Conservation (phyloP, 1,284 basidiomycete genomes). For the Melampsora americana region DNA sequence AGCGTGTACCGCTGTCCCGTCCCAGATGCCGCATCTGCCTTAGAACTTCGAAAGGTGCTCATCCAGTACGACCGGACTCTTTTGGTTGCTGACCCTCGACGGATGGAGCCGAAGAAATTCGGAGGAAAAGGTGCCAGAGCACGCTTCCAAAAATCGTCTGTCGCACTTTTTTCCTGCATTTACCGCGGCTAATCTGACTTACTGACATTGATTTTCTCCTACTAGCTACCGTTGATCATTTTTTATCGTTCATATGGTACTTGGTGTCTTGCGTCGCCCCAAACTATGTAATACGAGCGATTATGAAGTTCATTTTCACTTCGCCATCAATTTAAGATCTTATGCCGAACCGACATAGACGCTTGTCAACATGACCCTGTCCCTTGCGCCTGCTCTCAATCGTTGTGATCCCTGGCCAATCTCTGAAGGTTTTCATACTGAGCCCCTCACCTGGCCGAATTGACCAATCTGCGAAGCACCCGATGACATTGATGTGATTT, state of each 20-base stretch:
- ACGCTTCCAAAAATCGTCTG: slow-evolving; percentile 54
- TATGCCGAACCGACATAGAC: too few relatives aligned
- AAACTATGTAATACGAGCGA: background rate
- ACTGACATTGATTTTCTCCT: background rate
- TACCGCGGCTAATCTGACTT: background rate
- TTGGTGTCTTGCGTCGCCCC: background rate
- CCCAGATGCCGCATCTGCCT: slow-evolving; percentile 92
- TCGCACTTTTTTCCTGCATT: background rate
- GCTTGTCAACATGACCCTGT: too few relatives aligned
- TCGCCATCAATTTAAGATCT: too few relatives aligned
- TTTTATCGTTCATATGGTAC: background rate
- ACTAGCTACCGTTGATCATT: background rate
- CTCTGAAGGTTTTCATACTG: too few relatives aligned
- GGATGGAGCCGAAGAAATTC: slow-evolving; percentile 95
- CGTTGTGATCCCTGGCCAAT: too few relatives aligned
- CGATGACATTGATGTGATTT: too few relatives aligned
- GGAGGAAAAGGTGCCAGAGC: slow-evolving; percentile 55
- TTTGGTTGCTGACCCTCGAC: slow-evolving; percentile 95
- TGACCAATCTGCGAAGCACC: too few relatives aligned
- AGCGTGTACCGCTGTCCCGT: slow-evolving; percentile 63
- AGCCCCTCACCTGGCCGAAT: too few relatives aligned
- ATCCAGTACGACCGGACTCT: slow-evolving; percentile 91
- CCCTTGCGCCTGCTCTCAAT: too few relatives aligned
- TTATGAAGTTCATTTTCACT: background rate
- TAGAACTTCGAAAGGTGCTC: slow-evolving; percentile 94